Conservation (phyloP, 257 asterid species). For the Striga asiatica region DNA sequence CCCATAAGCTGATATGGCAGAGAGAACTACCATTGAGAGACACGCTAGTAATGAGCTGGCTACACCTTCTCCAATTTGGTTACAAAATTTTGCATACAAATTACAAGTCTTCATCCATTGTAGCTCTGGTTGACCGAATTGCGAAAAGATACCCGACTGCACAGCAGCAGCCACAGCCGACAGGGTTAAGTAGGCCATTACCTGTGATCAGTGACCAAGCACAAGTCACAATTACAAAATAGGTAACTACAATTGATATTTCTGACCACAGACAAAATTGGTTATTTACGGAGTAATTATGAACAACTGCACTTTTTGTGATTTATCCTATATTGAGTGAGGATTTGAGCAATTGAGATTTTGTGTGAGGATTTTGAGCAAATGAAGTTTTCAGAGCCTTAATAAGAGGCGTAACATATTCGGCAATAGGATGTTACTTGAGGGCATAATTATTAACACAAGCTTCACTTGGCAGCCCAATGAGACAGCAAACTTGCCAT, state of each 20-base stretch:
- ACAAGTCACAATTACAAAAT: not conserved
- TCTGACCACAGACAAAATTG: too few relatives aligned
- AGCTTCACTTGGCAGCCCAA: too few relatives aligned
- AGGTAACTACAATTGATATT: too few relatives aligned
- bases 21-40: constrained; percentile 45
- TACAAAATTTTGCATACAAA: constrained; percentile 66
- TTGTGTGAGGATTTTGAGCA: too few relatives aligned
- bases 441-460: not conserved
- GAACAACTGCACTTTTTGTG: too few relatives aligned
- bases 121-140: constrained; percentile 60
- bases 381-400: too few relatives aligned
- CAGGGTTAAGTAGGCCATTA: constrained; percentile 58
- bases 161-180: constrained; percentile 71
- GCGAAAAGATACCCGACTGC: constrained; percentile 54
- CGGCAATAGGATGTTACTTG: not conserved
- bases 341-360: too few relatives aligned
- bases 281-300: too few relatives aligned
- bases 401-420: not conserved
- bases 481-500: too few relatives aligned
- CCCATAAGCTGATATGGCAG: constrained; percentile 75
- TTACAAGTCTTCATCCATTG: constrained; percentile 86
- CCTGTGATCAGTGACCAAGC: constrained; percentile 10
- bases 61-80: constrained; percentile 76
- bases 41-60: constrained; percentile 54
- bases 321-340: too few relatives aligned